A percentile compares a stretch with the other conserved stretches of the same genome.
Evolutionary conservation across 2,329 filamentous ascomycete species (phyloP).

Genomic region (Ophiosphaerella korrae): DNA sequence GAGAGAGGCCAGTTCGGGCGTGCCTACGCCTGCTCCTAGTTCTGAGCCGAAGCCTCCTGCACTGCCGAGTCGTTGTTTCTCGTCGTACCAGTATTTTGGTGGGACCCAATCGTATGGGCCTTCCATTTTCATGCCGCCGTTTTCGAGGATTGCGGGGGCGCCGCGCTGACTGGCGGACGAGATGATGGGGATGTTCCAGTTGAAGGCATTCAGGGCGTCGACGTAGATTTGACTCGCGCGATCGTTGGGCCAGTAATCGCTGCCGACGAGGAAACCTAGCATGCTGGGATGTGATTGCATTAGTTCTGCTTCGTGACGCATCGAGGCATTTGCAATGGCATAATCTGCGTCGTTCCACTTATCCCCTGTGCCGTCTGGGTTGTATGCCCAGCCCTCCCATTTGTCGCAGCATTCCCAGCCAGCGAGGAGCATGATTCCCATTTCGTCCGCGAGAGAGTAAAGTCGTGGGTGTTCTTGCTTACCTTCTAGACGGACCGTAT

Average conservation of each 20-base stretch:
- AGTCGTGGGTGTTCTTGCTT: slow-evolving; percentile 68
- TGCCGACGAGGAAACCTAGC: slow-evolving; percentile 64
- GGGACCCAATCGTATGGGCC: slow-evolving; percentile 71
- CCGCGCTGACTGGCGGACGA: slow-evolving; percentile 63
- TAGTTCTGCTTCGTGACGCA: slow-evolving; percentile 65
- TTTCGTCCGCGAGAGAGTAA: slow-evolving; percentile 62
- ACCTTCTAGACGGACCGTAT: slow-evolving; percentile 67
- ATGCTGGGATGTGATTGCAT: slow-evolving; percentile 65
- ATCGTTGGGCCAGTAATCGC: slow-evolving; percentile 68
- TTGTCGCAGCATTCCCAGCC: slow-evolving; percentile 73
- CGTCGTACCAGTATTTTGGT: slow-evolving; percentile 67
- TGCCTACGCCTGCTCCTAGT: slow-evolving; percentile 66
- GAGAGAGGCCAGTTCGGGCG: slow-evolving; percentile 62
- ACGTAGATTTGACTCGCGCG: slow-evolving; percentile 60
- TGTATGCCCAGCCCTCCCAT: slow-evolving; percentile 69
- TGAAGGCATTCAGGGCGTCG: slow-evolving; percentile 54
- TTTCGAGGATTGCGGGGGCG: slow-evolving; percentile 57
- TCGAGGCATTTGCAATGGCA: slow-evolving; percentile 57
- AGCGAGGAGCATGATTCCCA: slow-evolving; percentile 66
- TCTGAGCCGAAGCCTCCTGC: slow-evolving; percentile 70
- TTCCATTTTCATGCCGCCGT: slow-evolving; percentile 68
- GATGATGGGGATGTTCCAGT: slow-evolving; percentile 64
- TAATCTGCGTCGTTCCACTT: slow-evolving; percentile 63
- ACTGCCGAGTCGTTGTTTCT: slow-evolving; percentile 57
- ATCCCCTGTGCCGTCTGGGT: slow-evolving; percentile 55